phyloP scores from a whole-genome alignment of 345 rosid species.

The Gynandropsis gynandra region DNA sequence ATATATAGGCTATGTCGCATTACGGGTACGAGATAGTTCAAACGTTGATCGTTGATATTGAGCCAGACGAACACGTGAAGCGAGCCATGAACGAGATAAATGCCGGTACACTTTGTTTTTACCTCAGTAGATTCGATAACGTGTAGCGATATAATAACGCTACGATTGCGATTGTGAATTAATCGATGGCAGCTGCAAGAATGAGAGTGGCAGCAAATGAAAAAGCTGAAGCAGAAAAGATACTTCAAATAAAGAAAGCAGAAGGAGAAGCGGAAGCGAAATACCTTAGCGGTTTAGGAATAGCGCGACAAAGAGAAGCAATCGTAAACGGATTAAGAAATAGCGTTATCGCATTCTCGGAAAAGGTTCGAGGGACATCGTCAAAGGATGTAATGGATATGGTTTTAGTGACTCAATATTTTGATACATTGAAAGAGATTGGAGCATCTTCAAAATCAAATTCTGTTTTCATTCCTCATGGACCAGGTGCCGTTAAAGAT shows the following conservation, averaged over 20 bases:
- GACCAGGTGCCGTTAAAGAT: conserved; percentile 67
- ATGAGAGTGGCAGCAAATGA: conserved; percentile 57
- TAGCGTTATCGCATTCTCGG: conserved; percentile 56
- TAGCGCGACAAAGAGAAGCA: conserved; percentile 65
- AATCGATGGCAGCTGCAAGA: conserved; percentile 56
- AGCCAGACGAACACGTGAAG: conserved; percentile 73
- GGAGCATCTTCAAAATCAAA: conserved; percentile 57
- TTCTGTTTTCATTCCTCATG: conserved; percentile 67
- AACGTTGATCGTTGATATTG: conserved; percentile 67
- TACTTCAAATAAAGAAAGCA: conserved; percentile 57
- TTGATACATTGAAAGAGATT: conserved; percentile 69
- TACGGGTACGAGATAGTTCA: conserved; percentile 75
- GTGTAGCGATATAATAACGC: too few species aligned
- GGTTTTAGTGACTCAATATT: conserved; percentile 73
- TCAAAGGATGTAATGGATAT: conserved; percentile 75
- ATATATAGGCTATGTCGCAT: conserved; percentile 65
- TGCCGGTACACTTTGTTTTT: conserved; percentile 38
- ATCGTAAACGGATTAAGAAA: conserved; percentile 62
- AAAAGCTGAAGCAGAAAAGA: conserved; percentile 65
- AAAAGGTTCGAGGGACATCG: conserved; percentile 61
- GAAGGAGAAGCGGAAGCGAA: conserved; percentile 68
- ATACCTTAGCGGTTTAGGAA: conserved; percentile 52
- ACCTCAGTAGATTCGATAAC: not conserved
- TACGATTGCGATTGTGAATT: too few species aligned
- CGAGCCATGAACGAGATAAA: conserved; percentile 77